These are phyloP conservation scores for Ustilago xerochloae DNA, from an alignment of 1,284 basidiomycete species.

Conservation along the genomic window DNA sequence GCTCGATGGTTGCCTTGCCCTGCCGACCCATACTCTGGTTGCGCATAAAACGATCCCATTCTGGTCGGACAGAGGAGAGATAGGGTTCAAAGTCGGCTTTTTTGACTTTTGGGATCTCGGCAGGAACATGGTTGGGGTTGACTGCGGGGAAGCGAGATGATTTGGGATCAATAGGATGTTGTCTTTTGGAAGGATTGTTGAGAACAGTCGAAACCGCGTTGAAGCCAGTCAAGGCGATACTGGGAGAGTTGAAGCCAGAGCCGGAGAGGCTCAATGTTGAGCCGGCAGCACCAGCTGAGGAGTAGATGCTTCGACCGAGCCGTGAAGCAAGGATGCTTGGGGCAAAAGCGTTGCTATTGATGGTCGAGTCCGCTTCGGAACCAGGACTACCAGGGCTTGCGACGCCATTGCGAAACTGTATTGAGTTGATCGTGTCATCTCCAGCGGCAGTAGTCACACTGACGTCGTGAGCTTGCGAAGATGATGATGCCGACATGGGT, in stretches of 20 bases:
- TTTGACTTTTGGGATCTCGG: slow-evolving; percentile 58
- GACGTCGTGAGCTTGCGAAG: background rate
- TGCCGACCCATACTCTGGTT: slow-evolving; percentile 56
- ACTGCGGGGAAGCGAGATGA: slow-evolving; percentile 62
- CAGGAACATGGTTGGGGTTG: slow-evolving; percentile 48
- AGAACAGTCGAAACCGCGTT: slow-evolving; percentile 63
- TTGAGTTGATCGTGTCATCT: slow-evolving; percentile 11
- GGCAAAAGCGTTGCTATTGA: slow-evolving; percentile 36
- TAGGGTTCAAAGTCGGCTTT: slow-evolving; percentile 58
- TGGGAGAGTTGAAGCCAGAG: slow-evolving; percentile 39
- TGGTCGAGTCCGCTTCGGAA: slow-evolving; percentile 45
- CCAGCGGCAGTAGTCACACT: background rate
- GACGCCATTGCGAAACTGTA: slow-evolving; percentile 31
- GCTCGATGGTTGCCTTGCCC: slow-evolving; percentile 44
- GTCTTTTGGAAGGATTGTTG: slow-evolving; percentile 62
- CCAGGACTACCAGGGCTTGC: slow-evolving; percentile 36
- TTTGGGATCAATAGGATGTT: slow-evolving; percentile 62
- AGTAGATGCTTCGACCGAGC: slow-evolving; percentile 34
- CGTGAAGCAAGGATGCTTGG: slow-evolving; percentile 38
- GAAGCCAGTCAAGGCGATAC: slow-evolving; percentile 48
- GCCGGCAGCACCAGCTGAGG: slow-evolving; percentile 23
- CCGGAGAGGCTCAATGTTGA: slow-evolving; percentile 33
- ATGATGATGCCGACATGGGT: background rate
- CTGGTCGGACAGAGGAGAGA: slow-evolving; percentile 50
- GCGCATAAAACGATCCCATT: slow-evolving; percentile 65